phyloP scores from a whole-genome alignment of 2,329 filamentous ascomycete species.

The Hypocrella siamensis region DNA sequence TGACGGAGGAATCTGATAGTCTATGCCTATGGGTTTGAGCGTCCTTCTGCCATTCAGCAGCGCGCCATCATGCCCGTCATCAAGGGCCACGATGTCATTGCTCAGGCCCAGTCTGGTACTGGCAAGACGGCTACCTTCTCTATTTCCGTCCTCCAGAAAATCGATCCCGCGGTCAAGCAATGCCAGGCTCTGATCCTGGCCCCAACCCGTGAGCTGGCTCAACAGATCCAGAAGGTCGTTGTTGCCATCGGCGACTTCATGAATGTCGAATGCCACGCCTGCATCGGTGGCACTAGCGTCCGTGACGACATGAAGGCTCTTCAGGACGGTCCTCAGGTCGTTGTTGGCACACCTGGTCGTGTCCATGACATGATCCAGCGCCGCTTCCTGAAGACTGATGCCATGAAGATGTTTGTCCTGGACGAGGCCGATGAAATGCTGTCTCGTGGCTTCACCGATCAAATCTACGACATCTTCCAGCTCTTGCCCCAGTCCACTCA shows the following conservation, averaged over 20 bases:
- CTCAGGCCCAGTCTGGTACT: conserved; percentile 98
- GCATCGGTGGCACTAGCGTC: conserved; percentile 96
- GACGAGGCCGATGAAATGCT: conserved; percentile 99
- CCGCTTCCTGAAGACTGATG: conserved; percentile 88
- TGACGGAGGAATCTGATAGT: conserved; percentile 26
- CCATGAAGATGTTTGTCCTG: conserved; percentile 99
- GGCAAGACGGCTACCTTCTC: conserved; percentile 99
- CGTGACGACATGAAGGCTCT: conserved; percentile 98
- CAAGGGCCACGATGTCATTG: conserved; percentile 99
- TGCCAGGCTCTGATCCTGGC: conserved; percentile 98
- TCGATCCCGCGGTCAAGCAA: conserved; percentile 85
- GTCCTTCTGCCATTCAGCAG: conserved; percentile 98
- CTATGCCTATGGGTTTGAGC: conserved; percentile 99
- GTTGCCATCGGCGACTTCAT: conserved; percentile 99
- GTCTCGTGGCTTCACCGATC: conserved; percentile 98
- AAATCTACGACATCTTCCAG: conserved; percentile 99
- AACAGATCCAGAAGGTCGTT: conserved; percentile 99
- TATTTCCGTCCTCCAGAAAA: conserved; percentile 96
- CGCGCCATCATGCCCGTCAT: conserved; percentile 99
- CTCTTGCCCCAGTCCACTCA: conserved; percentile 95
- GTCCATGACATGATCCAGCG: conserved; percentile 99
- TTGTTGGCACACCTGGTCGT: conserved; percentile 95
- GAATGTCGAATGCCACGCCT: conserved; percentile 97
- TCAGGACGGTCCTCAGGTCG: conserved; percentile 87
- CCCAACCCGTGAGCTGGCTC: conserved; percentile 93